These are phyloP conservation scores for Penicillium ochrochloron DNA, from an alignment of 495 filamentous ascomycete species.

Conservation along the genomic window DNA sequence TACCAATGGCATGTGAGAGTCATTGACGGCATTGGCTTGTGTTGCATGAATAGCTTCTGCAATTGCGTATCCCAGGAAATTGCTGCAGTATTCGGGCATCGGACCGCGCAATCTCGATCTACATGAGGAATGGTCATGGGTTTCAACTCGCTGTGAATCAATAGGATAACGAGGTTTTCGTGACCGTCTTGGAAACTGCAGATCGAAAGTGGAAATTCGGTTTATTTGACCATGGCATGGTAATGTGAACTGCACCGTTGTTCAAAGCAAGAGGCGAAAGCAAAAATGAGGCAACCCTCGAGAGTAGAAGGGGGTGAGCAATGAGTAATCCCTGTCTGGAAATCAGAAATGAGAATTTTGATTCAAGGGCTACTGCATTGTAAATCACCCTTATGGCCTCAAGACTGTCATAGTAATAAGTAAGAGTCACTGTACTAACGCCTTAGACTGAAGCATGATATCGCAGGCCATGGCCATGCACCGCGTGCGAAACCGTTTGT, in stretches of 20 bases:
- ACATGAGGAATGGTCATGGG: background rate
- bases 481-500: too few species aligned
- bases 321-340: too few species aligned
- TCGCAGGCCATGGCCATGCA: too few species aligned
- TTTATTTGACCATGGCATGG: background rate
- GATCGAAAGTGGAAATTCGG: background rate
- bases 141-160: background rate
- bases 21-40: background rate
- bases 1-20: background rate
- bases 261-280: background rate
- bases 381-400: too few species aligned
- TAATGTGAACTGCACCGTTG: background rate
- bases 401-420: too few species aligned
- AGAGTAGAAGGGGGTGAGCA: too few species aligned
- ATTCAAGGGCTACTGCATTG: too few species aligned
- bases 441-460: too few species aligned
- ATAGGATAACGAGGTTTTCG: background rate
- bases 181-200: background rate
- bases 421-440: too few species aligned
- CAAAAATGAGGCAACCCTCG: too few species aligned
- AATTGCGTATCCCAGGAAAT: background rate
- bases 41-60: background rate
- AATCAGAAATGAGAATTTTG: too few species aligned
- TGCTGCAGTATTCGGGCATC: background rate
- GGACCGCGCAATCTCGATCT: background rate